Percentiles rank a stretch among this genome's conserved stretches.
Conservation (phyloP, 257 asterid species). For the Primulina huaijiensis region DNA sequence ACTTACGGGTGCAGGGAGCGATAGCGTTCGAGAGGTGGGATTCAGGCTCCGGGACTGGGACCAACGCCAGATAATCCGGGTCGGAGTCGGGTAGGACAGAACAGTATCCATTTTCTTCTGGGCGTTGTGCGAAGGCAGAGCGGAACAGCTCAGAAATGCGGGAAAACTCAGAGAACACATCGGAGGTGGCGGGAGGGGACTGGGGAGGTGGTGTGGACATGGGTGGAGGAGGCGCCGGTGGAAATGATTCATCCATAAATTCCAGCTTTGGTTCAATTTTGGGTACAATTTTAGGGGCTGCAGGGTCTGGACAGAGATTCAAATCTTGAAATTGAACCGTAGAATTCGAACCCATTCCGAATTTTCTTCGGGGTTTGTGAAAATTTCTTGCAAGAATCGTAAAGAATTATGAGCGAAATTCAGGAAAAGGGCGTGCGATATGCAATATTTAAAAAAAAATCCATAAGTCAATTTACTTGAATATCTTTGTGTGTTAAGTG, state of each 20-base stretch:
- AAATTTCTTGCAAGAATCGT: neutral
- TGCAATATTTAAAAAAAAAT: too few relatives aligned
- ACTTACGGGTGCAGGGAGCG: slow-evolving; percentile 25
- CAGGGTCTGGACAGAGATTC: slow-evolving; percentile 37
- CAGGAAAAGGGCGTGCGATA: too few relatives aligned
- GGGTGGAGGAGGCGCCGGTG: slow-evolving; percentile 12
- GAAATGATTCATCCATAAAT: slow-evolving; percentile 43
- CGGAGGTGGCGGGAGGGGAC: slow-evolving; percentile 25
- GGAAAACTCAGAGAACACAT: slow-evolving; percentile 44
- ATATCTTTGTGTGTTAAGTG: too few relatives aligned
- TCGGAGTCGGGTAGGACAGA: slow-evolving; percentile 29
- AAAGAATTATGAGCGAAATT: too few relatives aligned
- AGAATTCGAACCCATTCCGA: slow-evolving; percentile 29
- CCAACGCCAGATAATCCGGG: slow-evolving; percentile 36
- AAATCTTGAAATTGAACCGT: slow-evolving; percentile 37
- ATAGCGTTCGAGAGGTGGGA: slow-evolving; percentile 29
- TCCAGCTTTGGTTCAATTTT: slow-evolving; percentile 52
- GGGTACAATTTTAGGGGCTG: slow-evolving; percentile 28
- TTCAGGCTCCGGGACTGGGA: slow-evolving; percentile 33
- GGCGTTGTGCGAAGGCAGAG: slow-evolving; percentile 31
- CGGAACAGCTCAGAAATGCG: slow-evolving; percentile 53
- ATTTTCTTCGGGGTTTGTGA: neutral
- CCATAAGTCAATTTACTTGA: too few relatives aligned
- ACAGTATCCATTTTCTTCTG: slow-evolving; percentile 19
- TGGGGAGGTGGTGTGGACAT: neutral